Percentiles rank a stretch among this genome's conserved stretches.
Conservation (phyloP, 129 eudicot genomes). For the Calendula officinalis region DNA sequence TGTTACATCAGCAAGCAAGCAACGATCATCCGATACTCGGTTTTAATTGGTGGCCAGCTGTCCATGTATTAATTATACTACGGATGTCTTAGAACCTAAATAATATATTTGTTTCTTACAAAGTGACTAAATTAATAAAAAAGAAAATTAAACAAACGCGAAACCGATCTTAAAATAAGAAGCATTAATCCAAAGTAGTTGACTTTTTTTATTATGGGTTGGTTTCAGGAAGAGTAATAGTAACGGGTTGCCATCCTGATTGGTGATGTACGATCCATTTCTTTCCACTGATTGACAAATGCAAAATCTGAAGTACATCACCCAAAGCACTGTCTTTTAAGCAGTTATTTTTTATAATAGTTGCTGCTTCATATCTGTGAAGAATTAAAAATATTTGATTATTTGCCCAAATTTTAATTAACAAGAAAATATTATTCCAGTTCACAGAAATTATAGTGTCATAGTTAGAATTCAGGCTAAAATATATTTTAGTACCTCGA, state of each 20-base stretch:
- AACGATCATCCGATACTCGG: conserved; percentile 13
- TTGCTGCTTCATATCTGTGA: conserved; percentile 83
- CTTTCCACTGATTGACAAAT: conserved; percentile 62
- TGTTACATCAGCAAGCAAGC: conserved; percentile 5
- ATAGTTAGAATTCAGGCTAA: no score
- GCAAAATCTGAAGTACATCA: conserved; percentile 69
- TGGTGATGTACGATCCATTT: conserved; percentile 64
- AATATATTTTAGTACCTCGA: no score
- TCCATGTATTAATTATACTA: conserved; percentile 3
- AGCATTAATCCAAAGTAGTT: conserved; percentile 30
- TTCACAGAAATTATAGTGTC: no score
- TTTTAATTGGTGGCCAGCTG: conserved; percentile 17
- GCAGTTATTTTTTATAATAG: conserved; percentile 63
- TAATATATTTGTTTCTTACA: neutral
- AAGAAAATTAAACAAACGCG: conserved; percentile 8
- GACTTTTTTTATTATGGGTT: conserved; percentile 44
- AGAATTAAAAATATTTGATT: neutral
- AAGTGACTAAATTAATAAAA: conserved; percentile 4
- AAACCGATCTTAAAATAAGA: conserved; percentile 2
- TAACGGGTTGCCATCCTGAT: conserved; percentile 94
- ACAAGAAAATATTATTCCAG: no score
- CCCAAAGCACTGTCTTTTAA: conserved; percentile 70
- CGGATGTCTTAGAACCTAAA: conserved; percentile 18
- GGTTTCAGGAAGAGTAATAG: conserved; percentile 53
- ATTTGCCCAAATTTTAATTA: no score